Evolutionary conservation across 1,284 basidiomycete species (phyloP).

Genomic region (Bondarzewia mesenterica): DNA sequence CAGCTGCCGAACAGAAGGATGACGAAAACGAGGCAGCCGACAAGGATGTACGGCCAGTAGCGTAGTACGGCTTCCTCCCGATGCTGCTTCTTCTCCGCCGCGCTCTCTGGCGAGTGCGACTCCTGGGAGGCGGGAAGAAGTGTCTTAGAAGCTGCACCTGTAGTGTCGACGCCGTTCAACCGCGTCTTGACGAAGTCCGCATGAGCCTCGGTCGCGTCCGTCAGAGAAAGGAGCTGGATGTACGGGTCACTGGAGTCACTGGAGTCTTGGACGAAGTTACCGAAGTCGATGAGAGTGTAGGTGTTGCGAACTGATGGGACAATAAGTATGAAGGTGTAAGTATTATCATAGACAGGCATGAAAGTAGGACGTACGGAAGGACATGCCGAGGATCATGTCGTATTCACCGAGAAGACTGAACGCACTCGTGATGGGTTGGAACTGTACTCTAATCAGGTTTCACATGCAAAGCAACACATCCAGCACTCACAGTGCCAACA

Average conservation of each 20-base stretch:
- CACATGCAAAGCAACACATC: neutral
- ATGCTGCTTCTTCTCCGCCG: slow-evolving; percentile 48
- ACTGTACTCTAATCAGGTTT: slow-evolving; percentile 31
- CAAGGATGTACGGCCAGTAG: slow-evolving; percentile 69
- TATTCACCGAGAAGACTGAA: slow-evolving; percentile 71
- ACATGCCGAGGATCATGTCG: slow-evolving; percentile 78
- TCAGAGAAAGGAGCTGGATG: slow-evolving; percentile 18
- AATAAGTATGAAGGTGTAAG: neutral
- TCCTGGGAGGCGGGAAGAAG: slow-evolving; percentile 55
- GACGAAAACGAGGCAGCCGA: slow-evolving; percentile 51
- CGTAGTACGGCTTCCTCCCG: slow-evolving; percentile 58
- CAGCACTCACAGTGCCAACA: slow-evolving; percentile 51
- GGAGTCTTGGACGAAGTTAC: slow-evolving; percentile 17
- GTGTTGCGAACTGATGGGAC: slow-evolving; percentile 58
- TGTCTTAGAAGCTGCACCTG: no score
- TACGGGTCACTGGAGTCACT: slow-evolving; percentile 14
- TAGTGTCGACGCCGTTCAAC: slow-evolving; percentile 40
- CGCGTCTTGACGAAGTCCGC: slow-evolving; percentile 33
- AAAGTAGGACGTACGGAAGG: slow-evolving; percentile 46
- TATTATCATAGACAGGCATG: slow-evolving; percentile 1
- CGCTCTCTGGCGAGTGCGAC: slow-evolving; percentile 56
- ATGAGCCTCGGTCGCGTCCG: slow-evolving; percentile 13
- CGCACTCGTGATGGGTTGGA: slow-evolving; percentile 74
- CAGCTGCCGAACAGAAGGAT: neutral
- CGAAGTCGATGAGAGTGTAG: slow-evolving; percentile 19